Percentiles rank a stretch among this genome's conserved stretches.
phyloP scores from a whole-genome alignment of 2,329 filamentous ascomycete genomes.

The Botrytis byssoidea region DNA sequence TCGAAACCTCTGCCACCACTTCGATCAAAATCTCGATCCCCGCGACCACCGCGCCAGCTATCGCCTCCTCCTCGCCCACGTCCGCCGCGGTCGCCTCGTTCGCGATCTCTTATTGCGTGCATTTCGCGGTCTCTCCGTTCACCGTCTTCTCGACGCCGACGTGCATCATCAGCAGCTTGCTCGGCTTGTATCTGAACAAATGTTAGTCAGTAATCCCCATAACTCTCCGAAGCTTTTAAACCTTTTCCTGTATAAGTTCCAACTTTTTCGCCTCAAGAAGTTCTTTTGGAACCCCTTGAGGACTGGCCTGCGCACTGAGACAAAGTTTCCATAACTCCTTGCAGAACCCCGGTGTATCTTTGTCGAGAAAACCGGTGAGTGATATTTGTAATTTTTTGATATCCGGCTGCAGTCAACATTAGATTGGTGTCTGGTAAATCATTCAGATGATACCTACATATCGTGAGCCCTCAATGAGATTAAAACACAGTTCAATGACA shows the following conservation, averaged over 20 bases:
- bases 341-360: slow-evolving; percentile 84
- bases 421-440: slow-evolving; percentile 27
- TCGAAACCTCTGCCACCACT: slow-evolving; percentile 44
- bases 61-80: slow-evolving; percentile 48
- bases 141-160: slow-evolving; percentile 68
- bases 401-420: slow-evolving; percentile 65
- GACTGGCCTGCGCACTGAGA: slow-evolving; percentile 82
- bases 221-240: slow-evolving; percentile 42
- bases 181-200: slow-evolving; percentile 72
- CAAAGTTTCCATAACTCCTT: slow-evolving; percentile 92
- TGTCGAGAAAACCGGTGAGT: slow-evolving; percentile 91
- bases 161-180: slow-evolving; percentile 72
- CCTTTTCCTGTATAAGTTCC: slow-evolving; percentile 93
- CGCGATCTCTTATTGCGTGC: slow-evolving; percentile 64
- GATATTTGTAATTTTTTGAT: slow-evolving; percentile 95
- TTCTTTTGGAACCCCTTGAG: slow-evolving; percentile 90
- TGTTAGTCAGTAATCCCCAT: slow-evolving; percentile 23
- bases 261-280: slow-evolving; percentile 93
- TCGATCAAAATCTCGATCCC: slow-evolving; percentile 47
- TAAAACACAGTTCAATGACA: slow-evolving; percentile 79
- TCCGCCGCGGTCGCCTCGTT: slow-evolving; percentile 48
- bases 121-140: slow-evolving; percentile 70
- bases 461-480: slow-evolving; percentile 68
- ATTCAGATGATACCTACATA: slow-evolving; percentile 57
- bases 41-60: slow-evolving; percentile 48